Evolutionary conservation across 768 basidiomycete species (phyloP).

Genomic region (Dendrothele bispora): DNA sequence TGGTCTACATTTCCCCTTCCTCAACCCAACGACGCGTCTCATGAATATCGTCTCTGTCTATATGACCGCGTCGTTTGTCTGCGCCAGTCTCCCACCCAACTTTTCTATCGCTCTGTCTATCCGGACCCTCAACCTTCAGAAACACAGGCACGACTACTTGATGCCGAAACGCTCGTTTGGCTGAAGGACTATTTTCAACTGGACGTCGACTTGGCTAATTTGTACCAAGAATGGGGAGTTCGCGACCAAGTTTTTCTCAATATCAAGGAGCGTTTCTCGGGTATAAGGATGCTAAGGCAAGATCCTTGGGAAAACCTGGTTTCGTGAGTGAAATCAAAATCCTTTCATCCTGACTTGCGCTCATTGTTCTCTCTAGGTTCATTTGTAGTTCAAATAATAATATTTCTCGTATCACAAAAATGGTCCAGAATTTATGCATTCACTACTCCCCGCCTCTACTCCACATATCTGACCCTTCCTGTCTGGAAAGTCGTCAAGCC

Average conservation of each 20-base stretch:
- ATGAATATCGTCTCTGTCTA: constrained; percentile 80
- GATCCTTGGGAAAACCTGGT: constrained; percentile 96
- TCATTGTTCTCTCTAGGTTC: constrained; percentile 53
- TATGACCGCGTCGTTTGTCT: constrained; percentile 84
- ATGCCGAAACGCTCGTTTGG: constrained; percentile 73
- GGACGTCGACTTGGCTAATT: constrained; percentile 61
- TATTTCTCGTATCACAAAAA: constrained; percentile 89
- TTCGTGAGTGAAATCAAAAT: constrained; percentile 58
- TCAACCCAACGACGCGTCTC: constrained; percentile 18
- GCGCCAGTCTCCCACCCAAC: constrained; percentile 63
- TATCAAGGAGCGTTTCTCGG: constrained; percentile 64
- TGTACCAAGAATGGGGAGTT: constrained; percentile 77
- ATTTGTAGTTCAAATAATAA: constrained; percentile 99
- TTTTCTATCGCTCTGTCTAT: constrained; percentile 74
- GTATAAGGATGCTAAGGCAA: constrained; percentile 86
- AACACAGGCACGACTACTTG: constrained; percentile 32
- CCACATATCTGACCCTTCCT: constrained; percentile 39
- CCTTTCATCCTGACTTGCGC: neutral
- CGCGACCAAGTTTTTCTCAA: constrained; percentile 75
- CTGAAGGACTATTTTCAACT: constrained; percentile 90
- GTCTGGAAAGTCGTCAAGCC: constrained; percentile 26
- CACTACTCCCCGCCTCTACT: constrained; percentile 75
- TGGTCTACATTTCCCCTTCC: constrained; percentile 61
- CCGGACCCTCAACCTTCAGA: constrained; percentile 43
- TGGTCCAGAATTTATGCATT: constrained; percentile 82